phyloP scores from a whole-genome alignment of 1,284 basidiomycete genomes.

The Gymnopus androsaceus region DNA sequence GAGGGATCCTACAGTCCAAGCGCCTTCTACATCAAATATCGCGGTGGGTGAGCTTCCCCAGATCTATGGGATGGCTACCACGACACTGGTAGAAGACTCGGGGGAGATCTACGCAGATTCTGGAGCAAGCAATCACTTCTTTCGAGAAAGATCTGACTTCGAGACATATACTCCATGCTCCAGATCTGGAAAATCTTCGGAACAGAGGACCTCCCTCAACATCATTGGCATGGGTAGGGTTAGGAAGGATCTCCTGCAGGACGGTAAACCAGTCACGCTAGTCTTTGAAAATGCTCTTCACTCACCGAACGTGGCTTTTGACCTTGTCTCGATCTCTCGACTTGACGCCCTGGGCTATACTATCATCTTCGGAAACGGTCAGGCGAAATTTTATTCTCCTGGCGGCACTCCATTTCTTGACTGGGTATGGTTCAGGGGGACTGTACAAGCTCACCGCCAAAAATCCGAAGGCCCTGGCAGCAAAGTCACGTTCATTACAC shows the following conservation, averaged over 20 bases:
- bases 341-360: not conserved
- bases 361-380: not conserved
- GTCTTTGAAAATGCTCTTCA: slow-evolving; percentile 4
- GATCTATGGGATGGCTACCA: not conserved
- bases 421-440: not conserved
- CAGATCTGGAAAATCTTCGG: not conserved
- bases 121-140: slow-evolving; percentile 7
- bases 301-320: not conserved
- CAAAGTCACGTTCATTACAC: not conserved
- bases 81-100: not conserved
- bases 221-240: slow-evolving; percentile 7
- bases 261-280: not conserved
- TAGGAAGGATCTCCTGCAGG: not conserved
- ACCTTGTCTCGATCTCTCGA: too few relatives aligned
- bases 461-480: not conserved
- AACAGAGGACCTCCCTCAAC: not conserved
- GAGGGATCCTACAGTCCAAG: not conserved
- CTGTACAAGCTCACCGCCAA: not conserved
- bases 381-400: not conserved
- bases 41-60: not conserved
- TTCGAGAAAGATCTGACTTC: not conserved
- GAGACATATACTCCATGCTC: not conserved
- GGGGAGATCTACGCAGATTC: not conserved
- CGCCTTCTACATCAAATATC: not conserved
- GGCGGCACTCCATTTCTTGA: not conserved